phyloP scores from a whole-genome alignment of 2,329 filamentous ascomycete genomes.

The Cladophialophora chaetospira region DNA sequence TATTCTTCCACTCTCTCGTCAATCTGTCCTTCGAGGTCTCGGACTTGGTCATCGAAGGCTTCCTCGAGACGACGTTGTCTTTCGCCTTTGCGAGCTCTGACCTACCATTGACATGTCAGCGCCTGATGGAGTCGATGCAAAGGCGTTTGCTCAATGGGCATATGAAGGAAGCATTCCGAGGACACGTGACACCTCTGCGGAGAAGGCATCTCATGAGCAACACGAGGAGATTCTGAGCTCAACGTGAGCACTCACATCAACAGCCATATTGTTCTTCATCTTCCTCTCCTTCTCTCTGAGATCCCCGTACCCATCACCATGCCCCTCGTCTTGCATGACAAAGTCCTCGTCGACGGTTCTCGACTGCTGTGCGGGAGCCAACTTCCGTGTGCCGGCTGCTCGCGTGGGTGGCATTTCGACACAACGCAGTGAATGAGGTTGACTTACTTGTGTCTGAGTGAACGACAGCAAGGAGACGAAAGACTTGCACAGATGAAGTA shows the following conservation, averaged over 20 bases:
- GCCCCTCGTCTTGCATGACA: not conserved
- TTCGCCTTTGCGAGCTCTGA: constrained; percentile 20
- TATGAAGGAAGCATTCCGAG: too few species aligned
- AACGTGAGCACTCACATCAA: constrained; percentile 31
- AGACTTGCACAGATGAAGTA: too few species aligned
- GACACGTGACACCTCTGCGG: too few species aligned
- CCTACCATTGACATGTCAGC: constrained; percentile 1
- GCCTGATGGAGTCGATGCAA: too few species aligned
- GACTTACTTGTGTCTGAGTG: too few species aligned
- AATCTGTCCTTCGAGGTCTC: constrained; percentile 8
- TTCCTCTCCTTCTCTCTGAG: constrained; percentile 12
- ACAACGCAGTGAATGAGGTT: not conserved
- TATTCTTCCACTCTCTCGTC: constrained; percentile 7
- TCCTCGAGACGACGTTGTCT: constrained; percentile 23
- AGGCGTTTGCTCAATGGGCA: too few species aligned
- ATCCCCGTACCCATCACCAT: not conserved
- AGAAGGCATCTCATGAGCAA: too few species aligned
- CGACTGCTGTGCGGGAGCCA: not conserved
- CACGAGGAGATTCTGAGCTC: not conserved
- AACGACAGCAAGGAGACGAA: too few species aligned
- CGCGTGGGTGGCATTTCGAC: not conserved
- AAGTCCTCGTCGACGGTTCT: not conserved
- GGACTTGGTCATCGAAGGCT: constrained; percentile 18
- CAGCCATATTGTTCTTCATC: constrained; percentile 17
- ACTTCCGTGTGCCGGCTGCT: not conserved